Conservation (phyloP, 202 grass and related monocot species). For the Schoenoplectus triqueter region DNA sequence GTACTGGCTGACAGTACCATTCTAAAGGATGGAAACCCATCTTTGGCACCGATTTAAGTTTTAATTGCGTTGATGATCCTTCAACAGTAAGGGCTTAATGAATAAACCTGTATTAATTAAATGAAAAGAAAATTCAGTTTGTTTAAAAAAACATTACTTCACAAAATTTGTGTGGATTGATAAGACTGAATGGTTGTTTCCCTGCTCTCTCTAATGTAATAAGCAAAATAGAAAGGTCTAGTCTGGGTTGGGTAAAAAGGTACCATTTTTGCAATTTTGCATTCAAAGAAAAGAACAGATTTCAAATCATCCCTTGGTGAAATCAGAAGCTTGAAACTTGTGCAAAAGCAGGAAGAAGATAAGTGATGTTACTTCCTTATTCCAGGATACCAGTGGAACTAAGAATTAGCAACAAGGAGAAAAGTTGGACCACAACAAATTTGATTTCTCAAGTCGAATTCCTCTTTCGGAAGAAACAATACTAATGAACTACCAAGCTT, state of each 20-base stretch:
- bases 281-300: not conserved
- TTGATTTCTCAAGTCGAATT: constrained; percentile 15
- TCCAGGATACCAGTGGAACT: not conserved
- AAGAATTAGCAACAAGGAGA: not conserved
- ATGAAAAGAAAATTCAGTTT: not conserved
- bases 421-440: not conserved
- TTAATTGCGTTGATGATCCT: not conserved
- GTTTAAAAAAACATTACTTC: not conserved
- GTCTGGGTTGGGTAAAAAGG: not conserved
- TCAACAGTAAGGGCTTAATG: not conserved
- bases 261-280: not conserved
- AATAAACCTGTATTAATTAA: constrained; percentile 22
- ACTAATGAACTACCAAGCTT: not conserved
- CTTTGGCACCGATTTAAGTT: not conserved
- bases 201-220: constrained; percentile 6
- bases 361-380: not conserved
- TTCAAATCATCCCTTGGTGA: not conserved
- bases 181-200: constrained; percentile 6
- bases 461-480: constrained; percentile 5
- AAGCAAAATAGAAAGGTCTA: constrained; percentile 22
- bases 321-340: not conserved
- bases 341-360: not conserved
- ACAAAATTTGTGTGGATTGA: not conserved
- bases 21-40: constrained; percentile 78
- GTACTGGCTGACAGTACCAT: constrained; percentile 85